Evolutionary conservation across 2,329 filamentous ascomycete genomes (phyloP).

Genomic region (Aspergillus ochraceus): DNA sequence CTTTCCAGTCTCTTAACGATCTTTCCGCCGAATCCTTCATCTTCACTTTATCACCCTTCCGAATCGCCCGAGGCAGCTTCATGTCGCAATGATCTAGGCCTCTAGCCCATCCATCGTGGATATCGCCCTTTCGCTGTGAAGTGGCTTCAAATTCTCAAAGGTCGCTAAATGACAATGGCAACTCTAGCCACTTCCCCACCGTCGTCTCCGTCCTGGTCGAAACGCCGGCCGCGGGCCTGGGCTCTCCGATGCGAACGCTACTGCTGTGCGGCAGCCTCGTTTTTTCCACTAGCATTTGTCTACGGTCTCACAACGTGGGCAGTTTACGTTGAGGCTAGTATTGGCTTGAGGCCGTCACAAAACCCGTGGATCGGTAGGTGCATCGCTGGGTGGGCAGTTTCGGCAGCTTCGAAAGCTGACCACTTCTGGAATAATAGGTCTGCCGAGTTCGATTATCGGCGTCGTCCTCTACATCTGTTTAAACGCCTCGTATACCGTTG

Average conservation of each 20-base stretch:
- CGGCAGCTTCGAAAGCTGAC: neutral
- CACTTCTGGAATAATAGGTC: slow-evolving; percentile 24
- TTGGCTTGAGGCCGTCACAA: slow-evolving; percentile 60
- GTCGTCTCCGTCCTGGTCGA: slow-evolving; percentile 41
- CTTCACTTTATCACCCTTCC: neutral
- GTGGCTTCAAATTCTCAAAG: neutral
- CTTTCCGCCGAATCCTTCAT: too few species aligned
- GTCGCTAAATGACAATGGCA: slow-evolving; percentile 30
- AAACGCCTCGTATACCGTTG: slow-evolving; percentile 86
- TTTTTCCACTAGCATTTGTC: slow-evolving; percentile 86
- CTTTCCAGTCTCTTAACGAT: too few species aligned
- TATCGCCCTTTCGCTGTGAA: neutral
- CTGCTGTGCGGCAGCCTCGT: slow-evolving; percentile 76
- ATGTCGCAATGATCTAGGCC: neutral
- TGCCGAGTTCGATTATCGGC: slow-evolving; percentile 60
- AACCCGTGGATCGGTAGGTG: slow-evolving; percentile 47
- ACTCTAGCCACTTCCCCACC: slow-evolving; percentile 39
- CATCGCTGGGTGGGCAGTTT: neutral
- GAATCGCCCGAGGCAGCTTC: neutral
- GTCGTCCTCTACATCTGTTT: slow-evolving; percentile 73
- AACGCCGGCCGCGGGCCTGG: slow-evolving; percentile 43
- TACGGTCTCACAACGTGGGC: slow-evolving; percentile 93
- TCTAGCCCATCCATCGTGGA: neutral
- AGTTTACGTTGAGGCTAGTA: slow-evolving; percentile 77
- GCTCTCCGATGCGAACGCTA: slow-evolving; percentile 67